A percentile compares a stretch with the other conserved stretches of the same genome.
phyloP scores from a whole-genome alignment of 805 yeast species.

The Suhomyces kilbournensis region DNA sequence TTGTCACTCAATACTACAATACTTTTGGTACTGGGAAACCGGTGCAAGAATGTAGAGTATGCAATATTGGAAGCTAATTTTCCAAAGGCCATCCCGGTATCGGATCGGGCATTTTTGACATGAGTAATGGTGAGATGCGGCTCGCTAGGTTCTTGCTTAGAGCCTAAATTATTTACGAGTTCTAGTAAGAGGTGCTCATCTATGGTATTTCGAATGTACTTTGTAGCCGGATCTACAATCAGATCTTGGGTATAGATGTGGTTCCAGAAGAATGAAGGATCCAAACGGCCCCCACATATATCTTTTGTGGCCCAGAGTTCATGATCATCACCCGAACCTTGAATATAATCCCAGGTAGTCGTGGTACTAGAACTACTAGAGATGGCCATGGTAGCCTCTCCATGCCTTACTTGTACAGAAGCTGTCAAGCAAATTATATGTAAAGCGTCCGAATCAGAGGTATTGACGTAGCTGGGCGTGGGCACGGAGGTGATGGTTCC shows the following conservation, averaged over 20 bases:
- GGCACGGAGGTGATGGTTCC: slow-evolving; percentile 27
- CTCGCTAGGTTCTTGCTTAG: not conserved
- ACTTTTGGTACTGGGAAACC: slow-evolving; percentile 4
- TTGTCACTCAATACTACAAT: slow-evolving; percentile 26
- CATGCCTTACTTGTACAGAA: slow-evolving; percentile 38
- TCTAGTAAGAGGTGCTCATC: slow-evolving; percentile 21
- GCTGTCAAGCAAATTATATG: slow-evolving; percentile 52
- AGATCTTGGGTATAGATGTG: slow-evolving; percentile 11
- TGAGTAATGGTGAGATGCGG: slow-evolving; percentile 8
- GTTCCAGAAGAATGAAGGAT: slow-evolving; percentile 58
- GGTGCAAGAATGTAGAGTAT: slow-evolving; percentile 5
- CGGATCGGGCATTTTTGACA: slow-evolving; percentile 9
- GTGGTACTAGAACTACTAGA: not conserved
- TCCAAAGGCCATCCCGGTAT: slow-evolving; percentile 31
- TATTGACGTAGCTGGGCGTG: slow-evolving; percentile 1
- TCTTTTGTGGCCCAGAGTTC: slow-evolving; percentile 64
- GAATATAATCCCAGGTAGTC: slow-evolving; percentile 53
- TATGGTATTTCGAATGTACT: slow-evolving; percentile 19
- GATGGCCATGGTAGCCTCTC: slow-evolving; percentile 1
- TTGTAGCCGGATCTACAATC: slow-evolving; percentile 20
- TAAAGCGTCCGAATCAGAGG: not conserved
- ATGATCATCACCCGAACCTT: slow-evolving; percentile 95
- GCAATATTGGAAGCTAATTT: slow-evolving; percentile 14
- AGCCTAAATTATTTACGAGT: not conserved
- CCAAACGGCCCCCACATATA: slow-evolving; percentile 45